Evolutionary conservation across 139 green algal species (phyloP), one percentile per base, ranked within the genome.

Genomic region (Edaphochlamys debaryana): DNA sequence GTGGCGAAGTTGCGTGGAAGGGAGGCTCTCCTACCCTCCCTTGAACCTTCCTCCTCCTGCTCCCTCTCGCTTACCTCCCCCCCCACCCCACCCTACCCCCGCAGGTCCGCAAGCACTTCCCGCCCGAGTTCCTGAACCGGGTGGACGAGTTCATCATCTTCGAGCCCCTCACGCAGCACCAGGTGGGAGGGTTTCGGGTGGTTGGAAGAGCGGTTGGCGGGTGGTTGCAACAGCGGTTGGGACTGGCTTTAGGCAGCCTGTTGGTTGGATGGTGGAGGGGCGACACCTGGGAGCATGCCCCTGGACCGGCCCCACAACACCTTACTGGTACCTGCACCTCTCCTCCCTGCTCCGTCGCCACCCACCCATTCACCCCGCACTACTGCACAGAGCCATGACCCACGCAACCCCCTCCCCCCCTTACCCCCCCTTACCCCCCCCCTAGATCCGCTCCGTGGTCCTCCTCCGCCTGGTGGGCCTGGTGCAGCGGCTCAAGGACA

Each of bases 141-240:
- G 91, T 99, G 50, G 97, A 99, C 89, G 97, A 99, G 87, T 99
- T 97, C 91, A 96, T 98, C 72, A 95, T 98, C 32, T 99, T 99
- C 85, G 90, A 98, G 82, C 92, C 93, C 17, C 94, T 99, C 25
- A 76, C 79, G 30, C 71, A 56, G 19, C 42, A n/a, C 20, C 50
- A 58, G 50, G 50, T 58, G 9, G 6, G 50, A 2, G 50, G n/a
- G n/a, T n/a, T n/a, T n/a, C n/a, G n/a, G n/a, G n/a, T n/a, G n/a
- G n/a, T n/a, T n/a, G n/a, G n/a, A n/a, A n/a, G n/a, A n/a, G n/a
- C n/a, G n/a, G n/a, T n/a, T n/a, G n/a, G n/a, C n/a, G n/a, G n/a
- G n/a, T n/a, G n/a, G n/a, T n/a, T n/a, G n/a, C n/a, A n/a, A n/a
- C n/a, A n/a, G n/a, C n/a, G n/a, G n/a, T n/a, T n/a, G n/a, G n/a